phyloP scores from a whole-genome alignment of 2,329 filamentous ascomycete species.

The Massarina eburnea region DNA sequence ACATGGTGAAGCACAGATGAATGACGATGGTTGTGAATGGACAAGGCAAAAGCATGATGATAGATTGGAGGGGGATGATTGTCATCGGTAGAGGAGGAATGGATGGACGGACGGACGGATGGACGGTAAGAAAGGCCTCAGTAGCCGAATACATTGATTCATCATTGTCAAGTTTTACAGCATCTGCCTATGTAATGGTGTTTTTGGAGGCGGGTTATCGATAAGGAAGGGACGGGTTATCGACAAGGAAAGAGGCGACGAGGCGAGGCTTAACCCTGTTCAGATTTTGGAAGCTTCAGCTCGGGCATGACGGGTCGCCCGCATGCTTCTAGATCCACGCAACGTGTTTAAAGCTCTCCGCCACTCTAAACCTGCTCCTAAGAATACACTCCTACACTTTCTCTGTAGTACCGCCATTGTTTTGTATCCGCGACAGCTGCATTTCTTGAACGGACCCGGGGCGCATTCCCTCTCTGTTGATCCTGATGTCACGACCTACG shows the following conservation, averaged over 20 bases:
- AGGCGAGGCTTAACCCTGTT: slow-evolving; percentile 4
- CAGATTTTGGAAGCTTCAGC: slow-evolving; percentile 1
- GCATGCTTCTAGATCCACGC: slow-evolving; percentile 2
- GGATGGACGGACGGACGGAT: no score
- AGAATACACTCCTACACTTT: background rate
- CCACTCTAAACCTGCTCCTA: background rate
- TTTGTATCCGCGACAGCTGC: background rate
- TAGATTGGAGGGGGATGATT: slow-evolving; percentile 7
- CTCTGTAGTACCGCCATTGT: background rate
- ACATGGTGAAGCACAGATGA: no score
- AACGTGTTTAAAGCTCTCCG: slow-evolving; percentile 5
- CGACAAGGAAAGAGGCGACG: no score
- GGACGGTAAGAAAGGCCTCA: background rate
- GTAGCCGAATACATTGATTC: background rate
- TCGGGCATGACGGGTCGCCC: slow-evolving; percentile 7
- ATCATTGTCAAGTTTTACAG: background rate
- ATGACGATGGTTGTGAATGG: background rate
- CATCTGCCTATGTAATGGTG: background rate
- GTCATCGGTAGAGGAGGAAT: slow-evolving; percentile 4
- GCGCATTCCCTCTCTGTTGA: slow-evolving; percentile 11
- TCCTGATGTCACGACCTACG: slow-evolving; percentile 33
- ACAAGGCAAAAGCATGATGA: background rate
- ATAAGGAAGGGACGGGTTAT: no score
- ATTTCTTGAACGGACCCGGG: slow-evolving; percentile 2
- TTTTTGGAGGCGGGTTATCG: background rate